Evolutionary conservation across 805 yeast genomes (phyloP).

Genomic region (Yueomyces sinensis): DNA sequence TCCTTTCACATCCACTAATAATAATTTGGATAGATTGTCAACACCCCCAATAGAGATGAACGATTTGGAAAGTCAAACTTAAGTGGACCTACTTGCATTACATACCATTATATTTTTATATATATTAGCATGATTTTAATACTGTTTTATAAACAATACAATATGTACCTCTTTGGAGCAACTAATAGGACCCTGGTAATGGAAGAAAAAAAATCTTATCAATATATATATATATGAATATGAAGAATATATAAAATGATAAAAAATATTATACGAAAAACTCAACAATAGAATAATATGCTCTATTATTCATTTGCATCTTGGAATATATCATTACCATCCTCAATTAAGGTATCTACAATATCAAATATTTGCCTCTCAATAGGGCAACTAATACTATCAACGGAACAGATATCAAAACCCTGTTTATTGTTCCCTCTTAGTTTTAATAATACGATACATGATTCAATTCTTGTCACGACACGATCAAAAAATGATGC

Average conservation of each 20-base stretch:
- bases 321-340: neutral
- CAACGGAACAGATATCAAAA: neutral
- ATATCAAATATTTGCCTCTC: constrained; percentile 13
- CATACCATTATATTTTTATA: no score
- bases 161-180: no score
- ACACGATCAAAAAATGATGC: constrained; percentile 48
- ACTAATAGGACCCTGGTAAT: no score
- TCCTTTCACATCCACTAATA: neutral
- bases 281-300: no score
- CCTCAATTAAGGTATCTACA: constrained; percentile 13
- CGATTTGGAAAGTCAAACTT: constrained; percentile 8
- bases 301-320: no score
- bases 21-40: neutral
- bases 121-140: no score
- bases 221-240: neutral
- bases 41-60: constrained; percentile 5
- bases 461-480: constrained; percentile 55
- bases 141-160: no score
- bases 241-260: no score
- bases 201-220: no score
- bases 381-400: neutral
- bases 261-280: neutral
- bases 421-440: constrained; percentile 24
- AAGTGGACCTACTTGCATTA: no score
- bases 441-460: constrained; percentile 33